phyloP scores from a whole-genome alignment of 495 filamentous ascomycete species.

The Hypomontagnella submonticulosa region DNA sequence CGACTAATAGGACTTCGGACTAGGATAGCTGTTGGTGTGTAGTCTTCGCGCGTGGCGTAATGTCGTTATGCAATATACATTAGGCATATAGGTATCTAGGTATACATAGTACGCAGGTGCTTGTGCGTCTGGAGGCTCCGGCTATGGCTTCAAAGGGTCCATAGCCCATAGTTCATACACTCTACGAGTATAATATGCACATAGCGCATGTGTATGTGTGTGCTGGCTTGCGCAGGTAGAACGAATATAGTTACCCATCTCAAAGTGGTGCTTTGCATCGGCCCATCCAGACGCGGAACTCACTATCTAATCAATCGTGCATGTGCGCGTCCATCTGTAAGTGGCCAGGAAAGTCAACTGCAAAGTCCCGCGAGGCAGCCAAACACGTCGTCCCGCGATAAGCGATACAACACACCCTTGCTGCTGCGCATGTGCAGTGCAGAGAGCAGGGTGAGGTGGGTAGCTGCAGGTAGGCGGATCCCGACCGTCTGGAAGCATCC shows the following conservation, averaged over 20 bases:
- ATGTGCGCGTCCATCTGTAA: slow-evolving; percentile 38
- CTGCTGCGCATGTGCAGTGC: slow-evolving; percentile 22
- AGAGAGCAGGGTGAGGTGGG: not conserved
- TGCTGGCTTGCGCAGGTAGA: not conserved
- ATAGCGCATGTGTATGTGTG: slow-evolving; percentile 1
- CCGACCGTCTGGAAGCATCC: slow-evolving; percentile 26
- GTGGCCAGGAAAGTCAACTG: slow-evolving; percentile 38
- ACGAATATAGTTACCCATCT: slow-evolving; percentile 1
- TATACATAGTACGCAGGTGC: not conserved
- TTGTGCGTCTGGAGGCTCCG: not conserved
- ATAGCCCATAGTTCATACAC: no score
- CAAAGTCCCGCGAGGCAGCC: slow-evolving; percentile 31
- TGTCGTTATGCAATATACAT: slow-evolving; percentile 11
- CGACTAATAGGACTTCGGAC: slow-evolving; percentile 6
- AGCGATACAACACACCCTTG: slow-evolving; percentile 37
- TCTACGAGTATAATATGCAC: not conserved
- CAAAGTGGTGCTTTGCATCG: slow-evolving; percentile 43
- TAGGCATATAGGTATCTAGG: slow-evolving; percentile 1
- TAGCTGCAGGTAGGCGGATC: slow-evolving; percentile 33
- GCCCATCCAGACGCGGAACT: slow-evolving; percentile 32
- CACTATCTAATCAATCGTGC: slow-evolving; percentile 45
- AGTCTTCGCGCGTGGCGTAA: slow-evolving; percentile 14
- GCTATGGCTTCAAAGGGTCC: no score
- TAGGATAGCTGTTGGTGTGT: slow-evolving; percentile 2
- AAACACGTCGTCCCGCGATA: slow-evolving; percentile 42